Percentiles rank a stretch among this genome's conserved stretches.
phyloP scores from a whole-genome alignment of 441 rosid species.

The Populus trichocarpa region DNA sequence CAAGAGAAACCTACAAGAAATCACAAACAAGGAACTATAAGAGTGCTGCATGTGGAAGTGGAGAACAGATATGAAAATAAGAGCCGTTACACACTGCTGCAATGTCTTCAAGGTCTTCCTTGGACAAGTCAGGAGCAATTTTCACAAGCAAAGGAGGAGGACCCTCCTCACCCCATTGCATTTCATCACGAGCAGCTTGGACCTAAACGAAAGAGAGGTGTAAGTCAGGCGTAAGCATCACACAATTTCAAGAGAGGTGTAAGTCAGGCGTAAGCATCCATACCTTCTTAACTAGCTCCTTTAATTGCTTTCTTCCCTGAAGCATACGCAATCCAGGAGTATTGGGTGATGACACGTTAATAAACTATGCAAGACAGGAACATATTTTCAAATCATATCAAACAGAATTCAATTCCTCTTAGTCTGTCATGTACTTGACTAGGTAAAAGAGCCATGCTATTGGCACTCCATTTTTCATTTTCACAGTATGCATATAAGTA shows the following conservation, averaged over 20 bases:
- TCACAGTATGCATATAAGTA: no score
- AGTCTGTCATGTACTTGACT: background rate
- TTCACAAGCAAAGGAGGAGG: constrained; percentile 96
- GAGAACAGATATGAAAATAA: constrained; percentile 5
- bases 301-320: constrained; percentile 91
- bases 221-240: no score
- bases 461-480: no score
- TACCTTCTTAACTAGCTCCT: constrained; percentile 90
- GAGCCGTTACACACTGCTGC: constrained; percentile 64
- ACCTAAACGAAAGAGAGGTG: constrained; percentile 31
- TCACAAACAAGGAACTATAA: constrained; percentile 26
- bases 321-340: constrained; percentile 91
- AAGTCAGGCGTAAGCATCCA: constrained; percentile 7
- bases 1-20: constrained; percentile 76
- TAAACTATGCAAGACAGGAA: constrained; percentile 45
- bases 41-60: constrained; percentile 17
- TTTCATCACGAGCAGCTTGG: constrained; percentile 98
- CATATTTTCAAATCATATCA: background rate
- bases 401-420: background rate
- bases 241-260: background rate
- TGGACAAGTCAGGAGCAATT: constrained; percentile 94
- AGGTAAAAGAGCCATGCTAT: background rate
- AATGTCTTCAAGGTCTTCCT: constrained; percentile 95
- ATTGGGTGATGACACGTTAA: constrained; percentile 97
- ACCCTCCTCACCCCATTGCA: constrained; percentile 99